phyloP scores from a whole-genome alignment of 331 rosid species.

The Quercus tomentella region DNA sequence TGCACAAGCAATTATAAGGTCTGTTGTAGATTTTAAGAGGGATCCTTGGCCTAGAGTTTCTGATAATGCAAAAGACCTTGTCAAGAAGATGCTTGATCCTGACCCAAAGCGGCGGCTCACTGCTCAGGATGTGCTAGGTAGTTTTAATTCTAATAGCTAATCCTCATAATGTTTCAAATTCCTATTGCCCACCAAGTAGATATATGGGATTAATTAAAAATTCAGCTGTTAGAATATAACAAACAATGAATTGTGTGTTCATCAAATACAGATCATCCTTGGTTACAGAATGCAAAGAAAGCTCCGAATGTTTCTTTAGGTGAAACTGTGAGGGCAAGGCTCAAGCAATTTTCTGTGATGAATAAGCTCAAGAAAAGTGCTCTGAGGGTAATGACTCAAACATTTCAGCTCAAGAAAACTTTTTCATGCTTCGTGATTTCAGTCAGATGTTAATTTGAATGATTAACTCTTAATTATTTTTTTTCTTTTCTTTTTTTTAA shows the following conservation, averaged over 20 bases:
- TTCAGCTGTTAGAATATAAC: not conserved
- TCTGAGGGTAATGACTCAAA: slow-evolving; percentile 64
- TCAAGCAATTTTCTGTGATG: slow-evolving; percentile 94
- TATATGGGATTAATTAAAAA: not conserved
- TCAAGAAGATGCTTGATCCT: slow-evolving; percentile 95
- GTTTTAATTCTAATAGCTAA: slow-evolving; percentile 15
- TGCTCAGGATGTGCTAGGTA: slow-evolving; percentile 92
- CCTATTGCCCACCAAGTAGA: not conserved
- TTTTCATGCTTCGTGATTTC: slow-evolving; percentile 5
- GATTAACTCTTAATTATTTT: not conserved
- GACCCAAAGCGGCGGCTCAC: slow-evolving; percentile 76
- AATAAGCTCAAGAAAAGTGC: slow-evolving; percentile 99
- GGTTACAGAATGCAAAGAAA: slow-evolving; percentile 85
- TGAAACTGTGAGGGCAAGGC: slow-evolving; percentile 89
- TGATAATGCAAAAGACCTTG: slow-evolving; percentile 95
- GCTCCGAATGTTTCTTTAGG: slow-evolving; percentile 94
- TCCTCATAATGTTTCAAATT: not conserved
- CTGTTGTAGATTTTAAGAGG: slow-evolving; percentile 80
- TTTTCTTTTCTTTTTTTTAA: not conserved
- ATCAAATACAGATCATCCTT: slow-evolving; percentile 80
- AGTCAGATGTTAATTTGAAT: not conserved
- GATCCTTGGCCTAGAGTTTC: slow-evolving; percentile 99
- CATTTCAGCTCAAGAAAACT: not conserved
- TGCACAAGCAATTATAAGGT: slow-evolving; percentile 93
- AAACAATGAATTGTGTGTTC: slow-evolving; percentile 13